A percentile compares a stretch with the other conserved stretches of the same genome.
Evolutionary conservation across 2,329 filamentous ascomycete genomes (phyloP).

Genomic region (Seiridium cupressi): DNA sequence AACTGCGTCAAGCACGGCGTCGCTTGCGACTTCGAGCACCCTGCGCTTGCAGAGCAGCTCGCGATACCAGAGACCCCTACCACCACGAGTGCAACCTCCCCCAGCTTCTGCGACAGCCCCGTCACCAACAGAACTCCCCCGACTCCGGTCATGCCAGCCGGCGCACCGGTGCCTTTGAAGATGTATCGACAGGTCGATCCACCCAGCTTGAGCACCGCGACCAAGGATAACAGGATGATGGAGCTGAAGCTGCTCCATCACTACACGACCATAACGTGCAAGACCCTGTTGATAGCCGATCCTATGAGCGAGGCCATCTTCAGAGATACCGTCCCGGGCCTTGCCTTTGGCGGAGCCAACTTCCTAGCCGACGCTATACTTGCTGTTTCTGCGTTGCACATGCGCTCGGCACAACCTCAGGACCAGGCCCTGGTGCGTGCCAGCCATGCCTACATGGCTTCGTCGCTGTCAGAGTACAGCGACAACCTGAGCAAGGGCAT

Average conservation of each 20-base stretch:
- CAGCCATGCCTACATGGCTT: slow-evolving; percentile 64
- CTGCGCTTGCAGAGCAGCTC: slow-evolving; percentile 44
- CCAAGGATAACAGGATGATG: slow-evolving; percentile 45
- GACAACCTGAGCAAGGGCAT: slow-evolving; percentile 55
- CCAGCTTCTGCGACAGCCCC: slow-evolving; percentile 25
- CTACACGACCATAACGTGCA: slow-evolving; percentile 59
- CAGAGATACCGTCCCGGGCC: slow-evolving; percentile 56
- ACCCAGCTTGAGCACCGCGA: slow-evolving; percentile 31
- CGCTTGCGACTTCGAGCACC: slow-evolving; percentile 61
- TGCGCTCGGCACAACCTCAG: slow-evolving; percentile 55
- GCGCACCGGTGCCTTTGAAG: slow-evolving; percentile 29
- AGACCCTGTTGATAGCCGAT: slow-evolving; percentile 56
- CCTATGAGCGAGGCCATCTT: slow-evolving; percentile 55
- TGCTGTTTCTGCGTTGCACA: slow-evolving; percentile 62
- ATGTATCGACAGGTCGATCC: slow-evolving; percentile 32
- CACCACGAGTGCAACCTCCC: slow-evolving; percentile 21
- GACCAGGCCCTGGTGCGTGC: slow-evolving; percentile 60
- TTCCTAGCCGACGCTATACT: slow-evolving; percentile 64
- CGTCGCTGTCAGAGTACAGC: slow-evolving; percentile 60
- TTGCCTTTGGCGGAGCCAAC: slow-evolving; percentile 58
- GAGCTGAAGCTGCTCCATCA: slow-evolving; percentile 65
- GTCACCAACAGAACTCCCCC: slow-evolving; percentile 20
- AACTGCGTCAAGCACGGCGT: slow-evolving; percentile 69
- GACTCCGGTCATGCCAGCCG: slow-evolving; percentile 15
- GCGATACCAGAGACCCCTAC: slow-evolving; percentile 34